Percentiles rank a stretch among this genome's conserved stretches.
phyloP scores from a whole-genome alignment of 2,329 filamentous ascomycete species.

The Sporothrix brunneoviolacea region DNA sequence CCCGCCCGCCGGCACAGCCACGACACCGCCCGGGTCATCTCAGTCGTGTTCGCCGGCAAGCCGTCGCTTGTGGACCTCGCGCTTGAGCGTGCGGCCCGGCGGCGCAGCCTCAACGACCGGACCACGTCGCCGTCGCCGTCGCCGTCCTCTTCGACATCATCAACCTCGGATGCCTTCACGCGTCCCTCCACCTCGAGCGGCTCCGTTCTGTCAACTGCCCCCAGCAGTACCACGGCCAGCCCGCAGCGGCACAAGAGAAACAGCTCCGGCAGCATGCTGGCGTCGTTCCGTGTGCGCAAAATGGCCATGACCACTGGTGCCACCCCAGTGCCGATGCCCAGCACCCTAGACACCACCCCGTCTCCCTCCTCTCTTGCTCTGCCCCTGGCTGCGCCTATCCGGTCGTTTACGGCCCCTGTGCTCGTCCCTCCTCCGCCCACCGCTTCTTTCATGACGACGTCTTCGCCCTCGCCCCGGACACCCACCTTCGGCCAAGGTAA shows the following conservation, averaged over 20 bases:
- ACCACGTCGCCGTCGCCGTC: constrained; percentile 17
- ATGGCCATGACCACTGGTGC: constrained; percentile 35
- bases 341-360: background rate
- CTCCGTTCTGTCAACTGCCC: constrained; percentile 5
- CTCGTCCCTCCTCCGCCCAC: background rate
- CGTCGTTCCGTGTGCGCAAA: constrained; percentile 37
- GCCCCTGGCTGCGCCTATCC: background rate
- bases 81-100: constrained; percentile 13
- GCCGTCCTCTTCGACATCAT: constrained; percentile 24
- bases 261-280: constrained; percentile 9
- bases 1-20: constrained; percentile 33
- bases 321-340: constrained; percentile 20
- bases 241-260: constrained; percentile 8
- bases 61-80: constrained; percentile 49
- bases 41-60: constrained; percentile 53
- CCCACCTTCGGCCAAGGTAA: constrained; percentile 28
- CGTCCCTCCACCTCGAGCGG: constrained; percentile 5
- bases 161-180: constrained; percentile 4
- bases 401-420: background rate
- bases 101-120: constrained; percentile 21
- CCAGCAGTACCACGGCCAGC: background rate
- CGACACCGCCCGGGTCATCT: constrained; percentile 52
- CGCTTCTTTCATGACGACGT: background rate
- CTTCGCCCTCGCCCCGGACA: constrained; percentile 31
- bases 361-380: background rate